phyloP scores from a whole-genome alignment of 1,284 basidiomycete species.

The Pseudozyma sp. region DNA sequence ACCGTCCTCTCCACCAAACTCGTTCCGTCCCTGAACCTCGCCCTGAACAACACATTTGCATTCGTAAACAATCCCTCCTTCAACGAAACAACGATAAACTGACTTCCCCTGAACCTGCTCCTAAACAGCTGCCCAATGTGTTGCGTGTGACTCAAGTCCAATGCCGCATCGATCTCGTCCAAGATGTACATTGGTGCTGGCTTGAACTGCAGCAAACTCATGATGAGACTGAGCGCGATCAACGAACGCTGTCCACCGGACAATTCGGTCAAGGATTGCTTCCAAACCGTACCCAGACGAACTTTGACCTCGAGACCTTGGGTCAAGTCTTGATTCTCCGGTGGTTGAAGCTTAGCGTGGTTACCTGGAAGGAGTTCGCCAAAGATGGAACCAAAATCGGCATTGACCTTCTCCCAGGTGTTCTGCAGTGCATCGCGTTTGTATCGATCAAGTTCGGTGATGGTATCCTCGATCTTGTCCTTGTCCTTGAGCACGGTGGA shows the following conservation, averaged over 20 bases:
- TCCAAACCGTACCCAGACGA: conserved; percentile 93
- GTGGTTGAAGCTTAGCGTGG: conserved; percentile 92
- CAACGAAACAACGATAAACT: conserved; percentile 96
- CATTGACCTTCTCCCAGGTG: conserved; percentile 94
- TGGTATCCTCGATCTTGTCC: conserved; percentile 93
- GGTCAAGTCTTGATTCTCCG: conserved; percentile 91
- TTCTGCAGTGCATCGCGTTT: conserved; percentile 92
- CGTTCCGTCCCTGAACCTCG: conserved; percentile 91
- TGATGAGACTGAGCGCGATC: conserved; percentile 95
- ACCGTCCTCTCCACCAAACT: conserved; percentile 79
- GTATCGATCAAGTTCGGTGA: conserved; percentile 90
- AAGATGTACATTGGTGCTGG: conserved; percentile 99
- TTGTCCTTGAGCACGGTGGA: conserved; percentile 91
- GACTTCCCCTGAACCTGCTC: conserved; percentile 95
- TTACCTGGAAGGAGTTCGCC: conserved; percentile 95
- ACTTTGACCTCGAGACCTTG: conserved; percentile 98
- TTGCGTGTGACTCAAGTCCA: conserved; percentile 93
- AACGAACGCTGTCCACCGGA: conserved; percentile 96
- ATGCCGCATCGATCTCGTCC: conserved; percentile 96
- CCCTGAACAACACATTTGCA: conserved; percentile 94
- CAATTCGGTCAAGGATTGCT: conserved; percentile 93
- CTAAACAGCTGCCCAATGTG: conserved; percentile 97
- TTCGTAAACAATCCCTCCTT: conserved; percentile 96
- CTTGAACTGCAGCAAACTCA: conserved; percentile 98
- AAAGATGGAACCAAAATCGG: conserved; percentile 95